Conservation (phyloP, 345 rosid genomes). For the Eucalyptus regnans region DNA sequence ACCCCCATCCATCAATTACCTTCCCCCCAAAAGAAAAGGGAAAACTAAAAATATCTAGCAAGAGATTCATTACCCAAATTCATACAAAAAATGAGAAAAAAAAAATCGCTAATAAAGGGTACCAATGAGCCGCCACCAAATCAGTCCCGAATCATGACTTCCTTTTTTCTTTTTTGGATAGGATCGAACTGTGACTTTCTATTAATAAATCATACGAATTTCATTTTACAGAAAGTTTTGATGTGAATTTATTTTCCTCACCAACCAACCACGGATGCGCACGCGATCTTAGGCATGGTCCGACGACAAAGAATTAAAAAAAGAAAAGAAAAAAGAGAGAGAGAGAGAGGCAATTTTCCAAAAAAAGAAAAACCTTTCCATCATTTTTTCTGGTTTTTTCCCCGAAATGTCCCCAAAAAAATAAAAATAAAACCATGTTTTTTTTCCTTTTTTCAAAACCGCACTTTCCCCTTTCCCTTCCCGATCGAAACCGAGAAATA, state of each 20-base stretch:
- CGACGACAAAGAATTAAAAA: neutral
- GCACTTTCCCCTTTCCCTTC: neutral
- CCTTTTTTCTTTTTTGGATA: too few relatives aligned
- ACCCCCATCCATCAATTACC: neutral
- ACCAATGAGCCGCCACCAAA: accelerated
- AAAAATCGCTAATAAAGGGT: neutral
- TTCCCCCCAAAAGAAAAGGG: neutral
- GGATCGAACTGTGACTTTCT: accelerated
- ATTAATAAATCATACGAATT: neutral
- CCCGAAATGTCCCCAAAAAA: neutral
- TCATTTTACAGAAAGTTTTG: neutral
- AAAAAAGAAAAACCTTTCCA: too few relatives aligned
- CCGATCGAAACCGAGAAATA: neutral
- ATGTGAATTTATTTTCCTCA: neutral
- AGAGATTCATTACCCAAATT: neutral
- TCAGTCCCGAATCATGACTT: accelerated
- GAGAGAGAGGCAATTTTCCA: neutral
- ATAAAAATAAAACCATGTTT: neutral
- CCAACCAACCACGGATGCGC: neutral
- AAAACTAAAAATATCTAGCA: neutral
- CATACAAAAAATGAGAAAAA: neutral
- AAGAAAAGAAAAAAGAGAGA: too few relatives aligned
- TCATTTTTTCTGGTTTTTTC: neutral
- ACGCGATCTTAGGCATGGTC: neutral
- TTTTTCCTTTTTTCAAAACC: neutral